phyloP scores from a whole-genome alignment of 768 basidiomycete species.

The Strobilomyces echinocephalus region DNA sequence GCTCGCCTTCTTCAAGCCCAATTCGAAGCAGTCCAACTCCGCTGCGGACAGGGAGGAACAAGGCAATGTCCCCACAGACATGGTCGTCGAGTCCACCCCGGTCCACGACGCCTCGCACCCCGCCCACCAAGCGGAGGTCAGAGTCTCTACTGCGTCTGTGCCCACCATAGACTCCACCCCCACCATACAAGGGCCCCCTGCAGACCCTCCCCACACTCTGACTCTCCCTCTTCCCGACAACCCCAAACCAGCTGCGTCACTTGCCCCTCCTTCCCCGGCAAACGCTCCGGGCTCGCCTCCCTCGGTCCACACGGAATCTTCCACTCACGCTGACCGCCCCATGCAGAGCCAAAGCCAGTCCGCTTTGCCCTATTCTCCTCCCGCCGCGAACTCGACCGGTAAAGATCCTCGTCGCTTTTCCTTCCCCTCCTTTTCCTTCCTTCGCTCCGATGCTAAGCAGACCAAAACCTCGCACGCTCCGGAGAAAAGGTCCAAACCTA shows the following conservation, averaged over 20 bases:
- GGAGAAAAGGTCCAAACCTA: constrained; percentile 36
- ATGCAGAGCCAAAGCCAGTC: constrained; percentile 28
- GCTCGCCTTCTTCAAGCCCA: constrained; percentile 26
- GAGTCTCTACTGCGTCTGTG: constrained; percentile 18
- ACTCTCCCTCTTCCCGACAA: constrained; percentile 18
- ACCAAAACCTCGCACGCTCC: constrained; percentile 35
- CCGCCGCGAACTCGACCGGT: constrained; percentile 1
- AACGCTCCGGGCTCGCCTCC: constrained; percentile 2
- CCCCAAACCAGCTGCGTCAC: constrained; percentile 13
- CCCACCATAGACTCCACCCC: constrained; percentile 22
- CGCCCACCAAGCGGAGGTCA: constrained; percentile 2
- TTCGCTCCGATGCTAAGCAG: constrained; percentile 33
- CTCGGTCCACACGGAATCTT: constrained; percentile 14
- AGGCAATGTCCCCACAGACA: constrained; percentile 2
- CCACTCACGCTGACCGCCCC: constrained; percentile 12
- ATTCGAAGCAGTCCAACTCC: constrained; percentile 10
- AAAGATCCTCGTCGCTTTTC: constrained; percentile 43
- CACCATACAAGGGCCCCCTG: constrained; percentile 18
- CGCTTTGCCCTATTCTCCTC: constrained; percentile 21
- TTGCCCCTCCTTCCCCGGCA: constrained; percentile 16
- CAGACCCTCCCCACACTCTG: background rate
- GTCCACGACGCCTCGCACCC: constrained; percentile 2
- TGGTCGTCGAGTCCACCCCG: background rate
- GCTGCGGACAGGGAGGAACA: background rate
- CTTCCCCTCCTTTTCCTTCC: constrained; percentile 42